These are phyloP conservation scores for Trichoderma lentiforme DNA, from an alignment of 2,329 filamentous ascomycete genomes.

Conservation along the genomic window DNA sequence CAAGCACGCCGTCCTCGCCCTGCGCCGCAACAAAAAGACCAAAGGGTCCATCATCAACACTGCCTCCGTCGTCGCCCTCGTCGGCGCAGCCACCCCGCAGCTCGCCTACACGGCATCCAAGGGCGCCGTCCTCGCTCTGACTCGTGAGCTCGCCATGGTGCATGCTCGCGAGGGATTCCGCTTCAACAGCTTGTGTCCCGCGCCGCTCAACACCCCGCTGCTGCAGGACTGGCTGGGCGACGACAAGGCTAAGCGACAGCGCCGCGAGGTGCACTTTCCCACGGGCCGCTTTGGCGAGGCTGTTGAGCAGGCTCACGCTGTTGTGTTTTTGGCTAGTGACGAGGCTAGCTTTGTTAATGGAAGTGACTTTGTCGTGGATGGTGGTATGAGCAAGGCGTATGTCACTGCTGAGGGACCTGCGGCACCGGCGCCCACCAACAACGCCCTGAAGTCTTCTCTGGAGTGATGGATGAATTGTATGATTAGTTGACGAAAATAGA, in stretches of 20 bases:
- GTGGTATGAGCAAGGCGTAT: conserved; percentile 93
- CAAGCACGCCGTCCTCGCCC: conserved; percentile 83
- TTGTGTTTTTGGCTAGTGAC: conserved; percentile 82
- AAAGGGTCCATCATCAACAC: conserved; percentile 87
- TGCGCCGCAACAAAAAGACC: conserved; percentile 76
- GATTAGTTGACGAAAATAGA: background rate
- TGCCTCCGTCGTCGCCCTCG: conserved; percentile 81
- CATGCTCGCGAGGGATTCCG: conserved; percentile 85
- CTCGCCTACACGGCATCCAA: conserved; percentile 92
- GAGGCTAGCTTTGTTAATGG: conserved; percentile 89
- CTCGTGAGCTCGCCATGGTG: conserved; percentile 84
- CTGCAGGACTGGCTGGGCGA: conserved; percentile 93
- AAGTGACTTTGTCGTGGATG: conserved; percentile 91
- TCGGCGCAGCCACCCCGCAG: conserved; percentile 84
- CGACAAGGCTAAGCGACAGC: conserved; percentile 73
- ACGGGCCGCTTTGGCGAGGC: conserved; percentile 86
- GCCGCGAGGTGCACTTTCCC: conserved; percentile 88
- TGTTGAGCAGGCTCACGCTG: conserved; percentile 88
- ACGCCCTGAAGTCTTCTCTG: conserved; percentile 51
- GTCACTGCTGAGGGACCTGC: conserved; percentile 63
- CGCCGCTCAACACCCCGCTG: conserved; percentile 86
- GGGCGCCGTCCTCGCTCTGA: conserved; percentile 86
- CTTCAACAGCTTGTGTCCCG: conserved; percentile 88
- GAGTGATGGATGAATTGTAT: conserved; percentile 25
- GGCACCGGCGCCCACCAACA: conserved; percentile 54